These are phyloP conservation scores for Penicillium palitans DNA, from an alignment of 2,329 filamentous ascomycete species.

Conservation along the genomic window DNA sequence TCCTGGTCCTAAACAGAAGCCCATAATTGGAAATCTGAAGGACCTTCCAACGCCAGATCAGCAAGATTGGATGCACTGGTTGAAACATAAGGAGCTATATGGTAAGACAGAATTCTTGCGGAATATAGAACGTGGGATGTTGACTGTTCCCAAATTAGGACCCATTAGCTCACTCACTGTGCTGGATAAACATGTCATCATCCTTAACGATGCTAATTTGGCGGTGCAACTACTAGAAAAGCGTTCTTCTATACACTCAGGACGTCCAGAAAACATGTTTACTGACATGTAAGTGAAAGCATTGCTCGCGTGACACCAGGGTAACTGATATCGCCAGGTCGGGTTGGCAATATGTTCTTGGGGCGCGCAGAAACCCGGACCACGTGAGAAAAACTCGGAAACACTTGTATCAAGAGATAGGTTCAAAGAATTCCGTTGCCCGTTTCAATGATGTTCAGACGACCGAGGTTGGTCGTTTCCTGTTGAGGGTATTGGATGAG, in stretches of 20 bases:
- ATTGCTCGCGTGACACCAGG: not conserved
- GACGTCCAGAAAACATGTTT: constrained; percentile 30
- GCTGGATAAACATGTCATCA: constrained; percentile 34
- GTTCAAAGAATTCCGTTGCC: constrained; percentile 42
- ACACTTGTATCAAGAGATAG: constrained; percentile 47
- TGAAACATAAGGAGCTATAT: constrained; percentile 43
- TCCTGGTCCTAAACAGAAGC: constrained; percentile 51
- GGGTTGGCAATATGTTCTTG: constrained; percentile 42
- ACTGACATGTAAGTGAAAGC: constrained; percentile 36
- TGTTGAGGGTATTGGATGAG: constrained; percentile 44
- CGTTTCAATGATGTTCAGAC: constrained; percentile 47
- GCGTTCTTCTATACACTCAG: constrained; percentile 27
- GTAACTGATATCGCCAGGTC: constrained; percentile 15
- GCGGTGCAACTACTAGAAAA: constrained; percentile 37
- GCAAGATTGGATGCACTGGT: constrained; percentile 44
- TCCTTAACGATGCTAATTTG: constrained; percentile 33
- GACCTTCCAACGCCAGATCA: constrained; percentile 46
- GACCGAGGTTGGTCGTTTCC: constrained; percentile 45
- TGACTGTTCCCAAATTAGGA: constrained; percentile 16
- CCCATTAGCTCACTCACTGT: constrained; percentile 38
- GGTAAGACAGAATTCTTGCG: constrained; percentile 14
- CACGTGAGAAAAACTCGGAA: constrained; percentile 47
- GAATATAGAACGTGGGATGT: not conserved
- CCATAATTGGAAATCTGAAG: constrained; percentile 51
- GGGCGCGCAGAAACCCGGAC: constrained; percentile 38